Evolutionary conservation across 2,329 filamentous ascomycete genomes (phyloP), one percentile per base, ranked within the genome.

Genomic region (Madurella fahalii): DNA sequence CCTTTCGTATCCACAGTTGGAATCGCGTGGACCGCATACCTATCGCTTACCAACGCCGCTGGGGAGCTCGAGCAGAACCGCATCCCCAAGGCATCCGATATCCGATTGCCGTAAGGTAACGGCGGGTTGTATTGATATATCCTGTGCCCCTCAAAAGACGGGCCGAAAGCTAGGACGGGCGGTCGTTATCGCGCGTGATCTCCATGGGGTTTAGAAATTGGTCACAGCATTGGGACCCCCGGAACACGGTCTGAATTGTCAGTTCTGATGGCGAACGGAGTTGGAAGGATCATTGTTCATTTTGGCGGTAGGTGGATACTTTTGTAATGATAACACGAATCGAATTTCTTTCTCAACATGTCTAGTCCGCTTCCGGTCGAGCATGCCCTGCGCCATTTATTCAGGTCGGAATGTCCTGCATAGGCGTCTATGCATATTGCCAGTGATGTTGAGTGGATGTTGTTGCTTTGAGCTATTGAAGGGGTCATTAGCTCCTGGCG

Each of bases 11-110:
- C 93, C 15, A 95, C 90, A 9, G 75, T 99, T 53, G 93, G 93
- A 79, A 97, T 97, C 65, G 91, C 91, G 34, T 97, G 93, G 94
- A 97, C 94, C 11, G 93, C 92, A 17, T 99, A 96, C 71, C 83
- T 99, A 11, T 96, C 92, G 2, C 80, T 99, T 49, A 89, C 87
- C 58, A 97, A 97, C 73, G 86, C 91, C 5, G 79, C 90, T 2
- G 90, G 95, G 56, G 88, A 93, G 50, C 78, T 76, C 13, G 72
- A 71, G 47, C 61, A 60, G 55, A 56, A 60, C 50, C 64, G 63
- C 9, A 20, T 66, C 39, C 49, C 61, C 40, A 61, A 63, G 2
- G n/a, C 43, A n/a, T 16, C 69, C 16, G 66, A 68, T 49, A 71
- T 75, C 45, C 72, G 72, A 15, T 65, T 76, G 39, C 63, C 63